A percentile compares a stretch with the other conserved stretches of the same genome.
Evolutionary conservation across 1,139 yeast genomes (phyloP).

Genomic region (Geotrichum aggregatum): DNA sequence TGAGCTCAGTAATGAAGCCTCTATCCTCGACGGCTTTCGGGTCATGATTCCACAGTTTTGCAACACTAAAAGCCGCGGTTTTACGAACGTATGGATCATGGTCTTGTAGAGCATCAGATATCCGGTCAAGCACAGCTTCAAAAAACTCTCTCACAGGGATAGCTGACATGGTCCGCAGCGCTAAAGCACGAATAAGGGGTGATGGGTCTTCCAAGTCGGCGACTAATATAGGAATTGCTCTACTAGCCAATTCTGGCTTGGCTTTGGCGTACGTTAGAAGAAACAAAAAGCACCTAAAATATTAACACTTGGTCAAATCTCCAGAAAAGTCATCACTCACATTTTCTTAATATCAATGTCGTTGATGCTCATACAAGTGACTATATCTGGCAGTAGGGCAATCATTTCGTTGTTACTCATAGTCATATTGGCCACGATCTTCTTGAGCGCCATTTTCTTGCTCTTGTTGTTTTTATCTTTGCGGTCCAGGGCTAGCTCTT

Average conservation of each 20-base stretch:
- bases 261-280: constrained; percentile 57
- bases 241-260: constrained; percentile 53
- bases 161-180: constrained; percentile 61
- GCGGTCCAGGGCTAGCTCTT: constrained; percentile 54
- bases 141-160: constrained; percentile 54
- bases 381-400: constrained; percentile 60
- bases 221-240: constrained; percentile 54
- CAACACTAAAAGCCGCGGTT: constrained; percentile 65
- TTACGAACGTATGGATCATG: constrained; percentile 60
- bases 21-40: constrained; percentile 46
- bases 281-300: constrained; percentile 43
- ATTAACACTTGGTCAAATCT: not conserved
- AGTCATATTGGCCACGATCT: constrained; percentile 77
- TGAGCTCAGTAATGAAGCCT: constrained; percentile 52
- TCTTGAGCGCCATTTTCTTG: constrained; percentile 62
- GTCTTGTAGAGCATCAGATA: constrained; percentile 46
- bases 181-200: constrained; percentile 48
- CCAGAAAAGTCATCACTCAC: constrained; percentile 22
- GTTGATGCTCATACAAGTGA: constrained; percentile 54
- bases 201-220: constrained; percentile 49
- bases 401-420: constrained; percentile 78
- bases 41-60: constrained; percentile 61
- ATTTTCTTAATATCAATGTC: constrained; percentile 73
- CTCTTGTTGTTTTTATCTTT: constrained; percentile 46
- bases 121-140: constrained; percentile 44